These are phyloP conservation scores for Fraxinus sp. DNA, from an alignment of 305 asterid genomes.

Conservation along the genomic window DNA sequence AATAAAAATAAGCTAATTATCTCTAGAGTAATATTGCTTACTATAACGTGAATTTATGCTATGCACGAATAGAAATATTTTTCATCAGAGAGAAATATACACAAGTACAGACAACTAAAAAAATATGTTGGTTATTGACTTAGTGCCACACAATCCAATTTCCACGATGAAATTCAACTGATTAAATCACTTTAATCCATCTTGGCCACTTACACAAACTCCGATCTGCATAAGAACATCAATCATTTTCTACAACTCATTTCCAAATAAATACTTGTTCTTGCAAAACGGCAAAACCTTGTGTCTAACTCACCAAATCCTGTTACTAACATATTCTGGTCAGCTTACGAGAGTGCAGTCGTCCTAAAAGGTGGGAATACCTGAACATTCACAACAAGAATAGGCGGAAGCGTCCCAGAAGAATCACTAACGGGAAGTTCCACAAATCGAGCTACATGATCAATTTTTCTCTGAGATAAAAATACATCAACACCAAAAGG, in stretches of 20 bases:
- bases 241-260: not conserved
- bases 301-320: not conserved
- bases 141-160: not conserved
- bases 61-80: not conserved
- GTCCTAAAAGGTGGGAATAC: slow-evolving; percentile 20
- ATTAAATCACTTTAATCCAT: not conserved
- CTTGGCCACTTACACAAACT: not conserved
- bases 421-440: slow-evolving; percentile 41
- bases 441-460: slow-evolving; percentile 57
- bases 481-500: slow-evolving; percentile 59
- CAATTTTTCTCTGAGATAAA: slow-evolving; percentile 42
- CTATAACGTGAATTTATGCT: not conserved
- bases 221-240: not conserved
- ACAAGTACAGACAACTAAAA: not conserved
- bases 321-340: not conserved
- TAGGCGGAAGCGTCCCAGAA: slow-evolving; percentile 37
- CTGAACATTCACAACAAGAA: slow-evolving; percentile 62
- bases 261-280: not conserved
- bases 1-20: not conserved
- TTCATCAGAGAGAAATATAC: not conserved
- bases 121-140: not conserved
- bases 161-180: not conserved
- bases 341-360: not conserved
- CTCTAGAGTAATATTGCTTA: not conserved
- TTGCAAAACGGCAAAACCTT: not conserved